Evolutionary conservation across 2,329 filamentous ascomycete genomes (phyloP), one percentile per base, ranked within the genome.

Genomic region (Canariomyces notabilis): DNA sequence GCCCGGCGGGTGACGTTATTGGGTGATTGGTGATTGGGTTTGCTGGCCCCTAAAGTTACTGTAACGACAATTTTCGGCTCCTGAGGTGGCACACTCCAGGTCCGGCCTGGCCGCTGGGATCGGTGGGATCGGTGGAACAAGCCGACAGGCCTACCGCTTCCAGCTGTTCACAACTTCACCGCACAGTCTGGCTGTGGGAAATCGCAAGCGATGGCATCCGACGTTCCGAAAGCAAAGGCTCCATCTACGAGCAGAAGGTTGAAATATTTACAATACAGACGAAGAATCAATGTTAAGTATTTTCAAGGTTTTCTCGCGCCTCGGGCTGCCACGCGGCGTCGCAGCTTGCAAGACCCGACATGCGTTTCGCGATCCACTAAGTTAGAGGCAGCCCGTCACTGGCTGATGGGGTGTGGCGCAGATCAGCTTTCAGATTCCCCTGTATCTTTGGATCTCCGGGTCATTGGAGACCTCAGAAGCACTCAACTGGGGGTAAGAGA

Each of bases 1-100:
- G 23, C 23, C 31, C 32, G 29, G 48, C 42, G 43, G 47, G 49
- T 51, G 49, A 51, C 46, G 51, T 54, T 51, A 52, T 50, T 50
- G 50, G 45, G 36, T 20, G 34, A 41, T 36, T 41, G 37, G 19
- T n/a, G n/a, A n/a, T n/a, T n/a, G n/a, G n/a, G n/a, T 37, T 37
- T 35, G 44, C 19, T 42, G 31, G 34, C 50, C 50, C 48, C 29
- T 48, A 50, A n/a, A n/a, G n/a, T n/a, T n/a, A n/a, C n/a, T n/a
- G n/a, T n/a, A n/a, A 50, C 50, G 37, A 46, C 38, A 53, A 48
- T 43, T 52, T 48, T 43, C 48, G 44, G 37, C 31, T 42, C 21
- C 22, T 23, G 26, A n/a, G n/a, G n/a, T n/a, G n/a, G n/a, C n/a
- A n/a, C n/a, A n/a, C n/a, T n/a, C n/a, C n/a, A n/a, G n/a, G n/a